Percentiles rank a stretch among this genome's conserved stretches.
These are phyloP conservation scores for Spathaspora passalidarum DNA, from an alignment of 805 yeast genomes.

Conservation along the genomic window DNA sequence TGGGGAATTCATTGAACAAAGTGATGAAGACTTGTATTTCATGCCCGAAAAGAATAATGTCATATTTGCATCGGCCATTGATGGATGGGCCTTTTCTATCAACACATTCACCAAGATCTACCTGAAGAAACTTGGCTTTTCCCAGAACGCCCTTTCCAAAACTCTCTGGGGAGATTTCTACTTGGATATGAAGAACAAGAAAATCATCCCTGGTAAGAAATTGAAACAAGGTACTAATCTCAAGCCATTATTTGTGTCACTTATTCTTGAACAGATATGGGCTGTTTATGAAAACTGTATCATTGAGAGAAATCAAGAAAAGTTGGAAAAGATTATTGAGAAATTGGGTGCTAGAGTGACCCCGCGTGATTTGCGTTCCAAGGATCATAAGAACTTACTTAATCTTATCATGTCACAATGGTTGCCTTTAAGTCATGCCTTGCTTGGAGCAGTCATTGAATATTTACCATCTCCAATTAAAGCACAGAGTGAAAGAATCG, in stretches of 20 bases:
- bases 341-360: constrained; percentile 65
- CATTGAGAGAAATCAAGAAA: constrained; percentile 62
- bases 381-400: constrained; percentile 65
- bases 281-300: constrained; percentile 75
- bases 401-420: constrained; percentile 81
- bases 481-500: constrained; percentile 74
- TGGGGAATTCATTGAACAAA: constrained; percentile 64
- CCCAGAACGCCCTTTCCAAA: constrained; percentile 71
- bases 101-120: constrained; percentile 86
- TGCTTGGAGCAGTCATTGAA: constrained; percentile 80
- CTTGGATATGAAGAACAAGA: constrained; percentile 86
- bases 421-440: constrained; percentile 88
- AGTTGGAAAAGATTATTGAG: constrained; percentile 68
- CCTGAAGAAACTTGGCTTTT: constrained; percentile 80
- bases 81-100: constrained; percentile 97
- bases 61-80: constrained; percentile 85
- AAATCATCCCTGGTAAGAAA: constrained; percentile 65
- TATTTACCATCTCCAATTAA: constrained; percentile 76
- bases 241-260: constrained; percentile 83
- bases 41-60: constrained; percentile 87
- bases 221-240: constrained; percentile 52
- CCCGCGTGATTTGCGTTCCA: constrained; percentile 77
- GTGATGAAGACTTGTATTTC: constrained; percentile 81
- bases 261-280: constrained; percentile 90
- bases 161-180: constrained; percentile 96